A percentile compares a stretch with the other conserved stretches of the same genome.
phyloP scores from a whole-genome alignment of 192 early-diverging fungal genomes.

The Thoreauomyces humboldtii region DNA sequence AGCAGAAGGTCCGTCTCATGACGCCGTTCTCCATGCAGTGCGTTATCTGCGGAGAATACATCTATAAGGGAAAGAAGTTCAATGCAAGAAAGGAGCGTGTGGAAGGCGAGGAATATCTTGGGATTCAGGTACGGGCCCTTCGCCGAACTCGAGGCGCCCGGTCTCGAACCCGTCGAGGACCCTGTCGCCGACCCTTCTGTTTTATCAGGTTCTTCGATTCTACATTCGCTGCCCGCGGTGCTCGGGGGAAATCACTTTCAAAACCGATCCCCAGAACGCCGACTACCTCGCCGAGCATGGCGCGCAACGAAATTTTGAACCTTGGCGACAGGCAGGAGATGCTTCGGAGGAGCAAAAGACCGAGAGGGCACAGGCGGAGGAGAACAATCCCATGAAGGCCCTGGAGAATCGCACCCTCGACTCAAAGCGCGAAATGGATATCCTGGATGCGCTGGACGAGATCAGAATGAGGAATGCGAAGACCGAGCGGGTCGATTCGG shows the following conservation, averaged over 20 bases:
- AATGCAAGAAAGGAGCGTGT: conserved; percentile 91
- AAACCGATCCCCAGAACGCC: conserved; percentile 92
- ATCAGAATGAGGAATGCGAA: conserved; percentile 84
- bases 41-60: conserved; percentile 91
- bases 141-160: too few relatives aligned
- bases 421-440: conserved; percentile 96
- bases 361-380: conserved; percentile 75
- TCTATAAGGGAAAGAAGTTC: conserved; percentile 98
- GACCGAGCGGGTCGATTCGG: conserved; percentile 72
- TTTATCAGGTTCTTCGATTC: conserved; percentile 45
- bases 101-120: conserved; percentile 48
- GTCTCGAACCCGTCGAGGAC: too few relatives aligned
- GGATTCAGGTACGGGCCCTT: conserved; percentile 42
- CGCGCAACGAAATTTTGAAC: conserved; percentile 92
- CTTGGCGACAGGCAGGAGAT: conserved; percentile 73
- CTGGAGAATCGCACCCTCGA: conserved; percentile 93
- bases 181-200: background rate
- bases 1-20: conserved; percentile 97
- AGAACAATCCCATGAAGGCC: conserved; percentile 91
- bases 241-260: conserved; percentile 95
- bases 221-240: conserved; percentile 92
- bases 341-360: conserved; percentile 54
- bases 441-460: conserved; percentile 94
- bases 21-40: conserved; percentile 99
- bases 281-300: conserved; percentile 95